Evolutionary conservation across 495 filamentous ascomycete genomes (phyloP).

Genomic region (Saxispiralis lemnorum): DNA sequence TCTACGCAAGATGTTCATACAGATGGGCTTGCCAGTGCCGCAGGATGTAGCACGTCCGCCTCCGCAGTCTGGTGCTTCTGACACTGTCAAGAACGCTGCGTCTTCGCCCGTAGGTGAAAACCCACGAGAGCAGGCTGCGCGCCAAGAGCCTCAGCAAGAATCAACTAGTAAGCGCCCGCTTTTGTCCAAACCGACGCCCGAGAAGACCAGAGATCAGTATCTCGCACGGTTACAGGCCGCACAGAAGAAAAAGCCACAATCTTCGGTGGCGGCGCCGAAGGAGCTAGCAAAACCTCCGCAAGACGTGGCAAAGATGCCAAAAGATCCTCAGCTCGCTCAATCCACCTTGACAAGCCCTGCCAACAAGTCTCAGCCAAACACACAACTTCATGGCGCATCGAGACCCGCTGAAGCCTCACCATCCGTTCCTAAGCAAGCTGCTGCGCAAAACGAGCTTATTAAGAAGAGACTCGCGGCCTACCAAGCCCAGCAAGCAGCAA

Average conservation of each 20-base stretch:
- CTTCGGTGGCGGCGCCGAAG: background rate
- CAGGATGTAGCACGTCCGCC: too few relatives aligned
- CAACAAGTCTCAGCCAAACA: too few relatives aligned
- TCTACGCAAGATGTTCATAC: conserved; percentile 6
- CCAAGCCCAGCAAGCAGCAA: conserved; percentile 8
- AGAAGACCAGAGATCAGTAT: conserved; percentile 2
- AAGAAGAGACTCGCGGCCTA: conserved; percentile 4
- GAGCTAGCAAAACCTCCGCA: too few relatives aligned
- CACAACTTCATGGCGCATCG: too few relatives aligned
- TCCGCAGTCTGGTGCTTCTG: too few relatives aligned
- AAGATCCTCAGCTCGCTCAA: too few relatives aligned
- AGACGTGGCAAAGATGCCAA: too few relatives aligned
- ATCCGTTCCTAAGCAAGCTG: background rate
- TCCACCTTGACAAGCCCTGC: too few relatives aligned
- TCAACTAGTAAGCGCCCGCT: background rate
- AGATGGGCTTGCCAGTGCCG: conserved; percentile 2
- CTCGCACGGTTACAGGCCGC: conserved; percentile 6
- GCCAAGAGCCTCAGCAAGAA: background rate
- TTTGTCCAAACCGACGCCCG: background rate
- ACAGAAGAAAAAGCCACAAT: background rate
- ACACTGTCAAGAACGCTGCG: too few relatives aligned
- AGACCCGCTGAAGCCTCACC: background rate
- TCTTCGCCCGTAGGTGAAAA: too few relatives aligned
- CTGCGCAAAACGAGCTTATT: conserved; percentile 5
- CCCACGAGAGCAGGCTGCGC: background rate